These are phyloP conservation scores for Nannizzia gypsea DNA, from an alignment of 2,329 filamentous ascomycete species.

Conservation along the genomic window DNA sequence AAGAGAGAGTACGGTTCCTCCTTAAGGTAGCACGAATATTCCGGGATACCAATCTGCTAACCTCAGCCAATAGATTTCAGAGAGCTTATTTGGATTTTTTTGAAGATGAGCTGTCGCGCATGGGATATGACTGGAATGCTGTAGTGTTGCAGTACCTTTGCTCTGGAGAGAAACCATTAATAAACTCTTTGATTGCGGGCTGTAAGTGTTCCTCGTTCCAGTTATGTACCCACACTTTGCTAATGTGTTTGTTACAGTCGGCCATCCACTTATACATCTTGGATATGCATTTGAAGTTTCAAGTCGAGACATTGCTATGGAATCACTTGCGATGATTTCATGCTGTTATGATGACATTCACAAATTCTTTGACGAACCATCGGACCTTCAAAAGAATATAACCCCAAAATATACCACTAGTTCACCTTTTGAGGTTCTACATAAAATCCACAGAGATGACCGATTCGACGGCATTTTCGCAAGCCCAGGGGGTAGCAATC, in stretches of 20 bases:
- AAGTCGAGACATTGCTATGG: conserved; percentile 74
- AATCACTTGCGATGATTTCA: conserved; percentile 62
- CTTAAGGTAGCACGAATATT: background rate
- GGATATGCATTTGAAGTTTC: conserved; percentile 87
- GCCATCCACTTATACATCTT: conserved; percentile 84
- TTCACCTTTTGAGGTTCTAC: conserved; percentile 58
- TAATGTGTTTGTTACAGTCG: conserved; percentile 45
- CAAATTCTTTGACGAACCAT: conserved; percentile 57
- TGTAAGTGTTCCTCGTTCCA: conserved; percentile 48
- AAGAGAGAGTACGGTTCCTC: conserved; percentile 48
- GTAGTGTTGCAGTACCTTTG: conserved; percentile 69
- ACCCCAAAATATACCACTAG: conserved; percentile 46
- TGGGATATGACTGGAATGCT: conserved; percentile 72
- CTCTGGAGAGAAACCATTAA: conserved; percentile 53
- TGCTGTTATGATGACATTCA: conserved; percentile 48
- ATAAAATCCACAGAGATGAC: conserved; percentile 55
- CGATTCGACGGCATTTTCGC: conserved; percentile 57
- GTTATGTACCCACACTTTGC: conserved; percentile 11
- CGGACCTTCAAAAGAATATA: conserved; percentile 46
- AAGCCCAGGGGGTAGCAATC: conserved; percentile 48
- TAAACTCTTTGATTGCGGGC: conserved; percentile 68
- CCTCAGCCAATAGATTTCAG: conserved; percentile 51
- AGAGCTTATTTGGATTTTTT: conserved; percentile 90
- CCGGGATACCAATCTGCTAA: background rate
- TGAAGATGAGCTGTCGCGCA: conserved; percentile 71